These are phyloP conservation scores for Porodaedalea pini DNA, from an alignment of 1,284 basidiomycete species.

Conservation along the genomic window DNA sequence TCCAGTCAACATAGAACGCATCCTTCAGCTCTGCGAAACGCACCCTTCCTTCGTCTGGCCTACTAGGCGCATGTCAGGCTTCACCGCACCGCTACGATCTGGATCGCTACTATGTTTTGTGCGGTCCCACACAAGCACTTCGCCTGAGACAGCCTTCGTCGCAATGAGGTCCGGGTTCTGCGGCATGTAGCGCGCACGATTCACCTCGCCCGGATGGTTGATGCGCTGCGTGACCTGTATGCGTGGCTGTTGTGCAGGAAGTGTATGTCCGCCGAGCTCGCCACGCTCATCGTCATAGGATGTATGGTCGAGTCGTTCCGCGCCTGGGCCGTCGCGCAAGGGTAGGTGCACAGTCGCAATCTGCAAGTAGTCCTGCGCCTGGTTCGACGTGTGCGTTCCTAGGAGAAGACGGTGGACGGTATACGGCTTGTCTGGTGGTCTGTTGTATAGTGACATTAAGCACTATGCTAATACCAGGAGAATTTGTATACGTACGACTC, in stretches of 20 bases:
- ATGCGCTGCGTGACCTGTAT: constrained; percentile 93
- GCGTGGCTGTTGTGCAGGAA: constrained; percentile 69
- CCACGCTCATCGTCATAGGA: constrained; percentile 94
- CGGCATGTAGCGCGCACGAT: constrained; percentile 97
- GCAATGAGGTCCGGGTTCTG: constrained; percentile 98
- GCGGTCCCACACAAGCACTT: constrained; percentile 92
- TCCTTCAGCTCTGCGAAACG: constrained; percentile 28
- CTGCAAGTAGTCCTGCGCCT: constrained; percentile 93
- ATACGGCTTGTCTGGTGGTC: constrained; percentile 86
- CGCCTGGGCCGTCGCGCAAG: constrained; percentile 60
- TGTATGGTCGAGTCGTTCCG: constrained; percentile 71
- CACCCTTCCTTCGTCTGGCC: constrained; percentile 95
- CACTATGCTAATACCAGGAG: constrained; percentile 4
- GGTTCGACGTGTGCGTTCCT: constrained; percentile 96
- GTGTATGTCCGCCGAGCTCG: constrained; percentile 83
- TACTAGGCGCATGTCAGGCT: constrained; percentile 86
- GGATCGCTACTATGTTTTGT: constrained; percentile 97
- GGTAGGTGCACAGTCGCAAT: constrained; percentile 95
- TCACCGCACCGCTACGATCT: constrained; percentile 77
- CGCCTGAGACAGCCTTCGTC: constrained; percentile 88
- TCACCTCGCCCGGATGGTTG: constrained; percentile 95
- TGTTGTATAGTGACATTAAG: constrained; percentile 28
- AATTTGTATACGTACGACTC: constrained; percentile 63
- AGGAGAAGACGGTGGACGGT: constrained; percentile 91
- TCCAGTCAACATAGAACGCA: constrained; percentile 17